These are phyloP conservation scores for Aspergillus ibericus DNA, from an alignment of 2,329 filamentous ascomycete genomes.

Conservation along the genomic window DNA sequence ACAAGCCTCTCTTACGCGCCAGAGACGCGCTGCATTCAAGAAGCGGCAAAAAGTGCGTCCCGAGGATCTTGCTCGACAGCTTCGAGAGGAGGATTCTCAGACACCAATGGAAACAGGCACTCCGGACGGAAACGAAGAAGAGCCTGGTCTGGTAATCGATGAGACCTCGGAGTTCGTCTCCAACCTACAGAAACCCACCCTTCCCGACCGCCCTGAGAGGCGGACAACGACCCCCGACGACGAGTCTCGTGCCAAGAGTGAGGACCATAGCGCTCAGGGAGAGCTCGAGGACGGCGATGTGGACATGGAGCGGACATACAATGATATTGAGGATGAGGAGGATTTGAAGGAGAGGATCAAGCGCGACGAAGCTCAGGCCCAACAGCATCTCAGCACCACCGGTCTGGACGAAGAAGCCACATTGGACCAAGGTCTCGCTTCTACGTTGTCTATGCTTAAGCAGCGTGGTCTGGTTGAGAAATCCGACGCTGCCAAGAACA, in stretches of 20 bases:
- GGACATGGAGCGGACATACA: conserved; percentile 55
- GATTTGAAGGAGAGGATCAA: conserved; percentile 52
- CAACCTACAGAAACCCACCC: conserved; percentile 69
- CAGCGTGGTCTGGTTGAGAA: conserved; percentile 79
- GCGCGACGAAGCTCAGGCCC: conserved; percentile 46
- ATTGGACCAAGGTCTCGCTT: conserved; percentile 74
- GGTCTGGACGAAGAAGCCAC: conserved; percentile 84
- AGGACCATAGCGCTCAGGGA: conserved; percentile 18
- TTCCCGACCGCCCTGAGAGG: conserved; percentile 53
- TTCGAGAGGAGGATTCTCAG: conserved; percentile 62
- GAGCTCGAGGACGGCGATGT: conserved; percentile 54
- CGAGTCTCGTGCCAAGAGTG: conserved; percentile 23
- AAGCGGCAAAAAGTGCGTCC: conserved; percentile 85
- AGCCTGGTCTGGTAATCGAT: conserved; percentile 80
- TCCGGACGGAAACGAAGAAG: conserved; percentile 53
- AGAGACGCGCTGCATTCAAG: conserved; percentile 80
- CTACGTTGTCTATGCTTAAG: conserved; percentile 76
- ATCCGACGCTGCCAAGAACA: conserved; percentile 61
- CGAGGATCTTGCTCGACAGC: conserved; percentile 80
- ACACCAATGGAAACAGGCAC: conserved; percentile 61
- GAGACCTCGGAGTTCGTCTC: conserved; percentile 95
- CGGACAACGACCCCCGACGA: conserved; percentile 38
- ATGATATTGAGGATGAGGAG: conserved; percentile 52
- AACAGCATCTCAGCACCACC: conserved; percentile 57
- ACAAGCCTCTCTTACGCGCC: conserved; percentile 79